These are phyloP conservation scores for Mortierella hygrophila DNA, from an alignment of 192 early-diverging fungal species.

Conservation along the genomic window DNA sequence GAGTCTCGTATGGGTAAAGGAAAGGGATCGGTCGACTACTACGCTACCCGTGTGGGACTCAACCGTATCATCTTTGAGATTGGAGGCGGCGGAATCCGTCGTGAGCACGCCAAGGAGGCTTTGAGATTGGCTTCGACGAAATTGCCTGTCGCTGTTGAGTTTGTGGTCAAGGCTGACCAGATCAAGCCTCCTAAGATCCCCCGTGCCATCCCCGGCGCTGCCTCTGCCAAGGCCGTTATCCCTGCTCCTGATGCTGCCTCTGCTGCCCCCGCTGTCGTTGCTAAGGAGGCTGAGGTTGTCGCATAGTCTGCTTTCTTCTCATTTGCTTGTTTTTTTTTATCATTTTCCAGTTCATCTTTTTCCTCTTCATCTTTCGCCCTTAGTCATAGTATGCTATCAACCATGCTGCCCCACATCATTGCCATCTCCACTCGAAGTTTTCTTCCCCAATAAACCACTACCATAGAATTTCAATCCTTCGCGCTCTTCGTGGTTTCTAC, in stretches of 20 bases:
- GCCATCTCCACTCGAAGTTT: background rate
- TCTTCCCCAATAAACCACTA: background rate
- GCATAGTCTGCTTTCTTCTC: slow-evolving; percentile 18
- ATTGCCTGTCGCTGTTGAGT: slow-evolving; percentile 77
- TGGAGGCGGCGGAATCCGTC: slow-evolving; percentile 78
- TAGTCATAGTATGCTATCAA: slow-evolving; percentile 5
- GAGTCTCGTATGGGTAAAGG: slow-evolving; percentile 99
- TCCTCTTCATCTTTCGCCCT: background rate
- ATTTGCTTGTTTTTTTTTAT: background rate
- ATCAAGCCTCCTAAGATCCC: slow-evolving; percentile 51
- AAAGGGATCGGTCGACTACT: slow-evolving; percentile 95
- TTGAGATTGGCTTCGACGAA: slow-evolving; percentile 72
- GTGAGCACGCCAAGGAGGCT: slow-evolving; percentile 85
- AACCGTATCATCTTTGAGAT: slow-evolving; percentile 94
- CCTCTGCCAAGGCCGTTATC: background rate
- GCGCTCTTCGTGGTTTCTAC: background rate
- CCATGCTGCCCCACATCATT: background rate
- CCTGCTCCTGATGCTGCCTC: background rate
- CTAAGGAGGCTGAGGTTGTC: slow-evolving; percentile 11
- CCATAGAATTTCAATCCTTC: slow-evolving; percentile 3
- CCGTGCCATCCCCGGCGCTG: slow-evolving; percentile 32
- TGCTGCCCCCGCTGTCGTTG: background rate
- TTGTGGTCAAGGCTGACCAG: slow-evolving; percentile 69
- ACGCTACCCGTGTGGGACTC: slow-evolving; percentile 89
- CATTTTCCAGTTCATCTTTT: background rate